Base-by-base conservation (phyloP, 2,329 filamentous ascomycete genomes). In the Alternaria triticina region DNA sequence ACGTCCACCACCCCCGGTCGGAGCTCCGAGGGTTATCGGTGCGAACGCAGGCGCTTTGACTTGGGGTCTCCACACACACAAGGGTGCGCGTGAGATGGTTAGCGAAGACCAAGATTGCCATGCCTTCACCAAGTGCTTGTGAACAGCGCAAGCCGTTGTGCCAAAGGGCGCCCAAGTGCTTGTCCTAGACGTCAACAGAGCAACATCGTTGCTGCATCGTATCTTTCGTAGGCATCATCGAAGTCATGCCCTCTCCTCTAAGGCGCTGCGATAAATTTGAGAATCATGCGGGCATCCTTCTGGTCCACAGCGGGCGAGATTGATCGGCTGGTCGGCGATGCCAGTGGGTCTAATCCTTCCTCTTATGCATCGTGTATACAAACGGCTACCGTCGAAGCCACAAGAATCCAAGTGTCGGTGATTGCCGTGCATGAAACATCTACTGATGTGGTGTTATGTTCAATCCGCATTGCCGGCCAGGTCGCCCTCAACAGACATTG, bases 401-500 rank as follows among this genome's bases (percentile, higher is more conserved):
- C 95, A 92, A 0, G 91, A 93, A 74, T 95, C 92, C 25, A 94
- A 89, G 54, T 91, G 92, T 44, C 92, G 89, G 1, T 95, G 86
- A 70, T 95, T 92, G 12, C 92, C 92, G 36, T 88, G 87, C 1
- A 94, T 85, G 1, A 95, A 87, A 65, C 89, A 91, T 64, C 82
- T 81, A n/a, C 91, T 88, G 12, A 94, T 81, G 36, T 67, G 15
- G 92, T 90, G 67, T 91, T 86, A 3, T 83, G 76, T 0, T 78
- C 59, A 0, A 88, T 79, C 89, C 3, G 87, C 87, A 71, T 92
- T 89, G 25, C 83, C 89, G 61, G 79, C 71, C 30, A 92, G 85
- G 12, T 92, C 80, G 6, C 80, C 79, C 69, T 85, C 79, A 6
- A 87, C 83, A 58, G 90, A 88, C 9, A 25, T 20, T 63, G 55